Evolutionary conservation across 2,329 filamentous ascomycete genomes (phyloP), one percentile per base, ranked within the genome.

Genomic region (Verticillium nonalfalfae): DNA sequence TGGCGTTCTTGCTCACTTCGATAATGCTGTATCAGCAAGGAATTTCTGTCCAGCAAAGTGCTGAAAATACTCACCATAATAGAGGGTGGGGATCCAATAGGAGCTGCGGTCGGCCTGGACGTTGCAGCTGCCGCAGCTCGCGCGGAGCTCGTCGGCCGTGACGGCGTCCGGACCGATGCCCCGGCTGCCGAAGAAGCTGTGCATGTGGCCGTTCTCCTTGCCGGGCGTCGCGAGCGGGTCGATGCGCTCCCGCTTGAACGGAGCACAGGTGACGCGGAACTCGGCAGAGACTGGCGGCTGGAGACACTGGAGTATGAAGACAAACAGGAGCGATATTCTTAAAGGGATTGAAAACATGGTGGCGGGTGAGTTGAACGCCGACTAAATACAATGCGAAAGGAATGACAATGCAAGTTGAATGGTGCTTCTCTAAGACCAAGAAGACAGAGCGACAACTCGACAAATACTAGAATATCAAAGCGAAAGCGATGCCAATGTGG

Each of bases 181-280:
- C 26, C 57, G 40, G 39, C 45, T 58, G 21, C 57, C 57, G 18
- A 33, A 58, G 57, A 58, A 58, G 11, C 39, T 58, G 57, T 58
- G 57, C 57, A 58, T 58, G 38, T 58, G 57, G 38, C 38, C 57
- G 50, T 58, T 58, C 18, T 58, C 57, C 57, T 58, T 34, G 57
- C 57, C 57, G 10, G 57, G 38, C 6, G 57, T 58, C 4, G 39
- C 57, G 26, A 58, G 38, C 10, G 57, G 38, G 26, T 58, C 57
- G 57, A 58, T 58, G 26, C 57, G 57, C 57, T 58, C 57, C 7
- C 57, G 57, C 57, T 58, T 58, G 26, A 58, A 58, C 10, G 57
- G 57, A 7, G 57, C 36, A 15, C 57, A 58, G 26, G 57, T 58
- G 21, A 58, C 57, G 38, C 57, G 57, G 39, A 58, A 58, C 13